Percentiles rank a stretch among this genome's conserved stretches.
phyloP scores from a whole-genome alignment of 306 rosid genomes.

The Dicorynia guianensis region DNA sequence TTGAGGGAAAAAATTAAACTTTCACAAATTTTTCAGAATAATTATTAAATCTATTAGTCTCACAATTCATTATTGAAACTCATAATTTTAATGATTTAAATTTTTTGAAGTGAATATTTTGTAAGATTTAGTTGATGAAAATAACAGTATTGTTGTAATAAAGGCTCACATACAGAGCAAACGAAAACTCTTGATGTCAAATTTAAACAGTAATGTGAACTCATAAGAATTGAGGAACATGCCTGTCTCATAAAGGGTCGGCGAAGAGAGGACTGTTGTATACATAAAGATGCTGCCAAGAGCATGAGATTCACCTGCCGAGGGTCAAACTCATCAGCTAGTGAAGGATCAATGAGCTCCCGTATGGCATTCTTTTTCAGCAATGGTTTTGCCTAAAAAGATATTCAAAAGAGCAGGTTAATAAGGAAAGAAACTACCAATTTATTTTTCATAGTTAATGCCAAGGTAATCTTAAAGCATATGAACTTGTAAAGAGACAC shows the following conservation, averaged over 20 bases:
- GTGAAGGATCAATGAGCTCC: conserved; percentile 73
- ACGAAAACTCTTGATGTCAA: neutral
- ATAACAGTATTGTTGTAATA: too few relatives aligned
- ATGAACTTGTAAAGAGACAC: neutral
- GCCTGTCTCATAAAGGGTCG: conserved; percentile 88
- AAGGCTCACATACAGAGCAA: neutral
- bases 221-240: conserved; percentile 21
- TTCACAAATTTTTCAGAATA: too few relatives aligned
- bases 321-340: conserved; percentile 58
- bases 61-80: too few relatives aligned
- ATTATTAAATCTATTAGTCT: too few relatives aligned
- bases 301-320: conserved; percentile 68
- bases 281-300: conserved; percentile 85
- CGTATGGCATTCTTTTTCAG: conserved; percentile 65
- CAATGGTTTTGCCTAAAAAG: conserved; percentile 82
- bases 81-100: too few relatives aligned
- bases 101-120: too few relatives aligned
- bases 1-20: too few relatives aligned
- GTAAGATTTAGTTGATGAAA: too few relatives aligned
- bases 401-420: neutral
- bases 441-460: neutral
- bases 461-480: neutral
- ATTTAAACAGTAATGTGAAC: too few relatives aligned
- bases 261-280: conserved; percentile 80
- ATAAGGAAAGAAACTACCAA: too few relatives aligned